phyloP scores from a whole-genome alignment of 257 asterid species.

The Fraxinus americana region DNA sequence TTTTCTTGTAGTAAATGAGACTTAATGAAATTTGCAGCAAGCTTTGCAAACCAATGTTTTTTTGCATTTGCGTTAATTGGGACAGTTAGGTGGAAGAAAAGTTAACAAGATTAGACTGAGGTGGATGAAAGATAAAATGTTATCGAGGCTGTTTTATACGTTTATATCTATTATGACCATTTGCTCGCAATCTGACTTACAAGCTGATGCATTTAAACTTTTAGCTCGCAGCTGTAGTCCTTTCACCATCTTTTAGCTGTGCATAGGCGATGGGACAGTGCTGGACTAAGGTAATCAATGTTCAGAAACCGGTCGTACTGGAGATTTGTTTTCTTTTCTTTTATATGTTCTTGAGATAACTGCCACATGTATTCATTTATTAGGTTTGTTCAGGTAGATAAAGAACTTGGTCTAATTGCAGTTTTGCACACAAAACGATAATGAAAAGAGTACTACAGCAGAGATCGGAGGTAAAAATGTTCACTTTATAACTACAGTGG shows the following conservation, averaged over 20 bases:
- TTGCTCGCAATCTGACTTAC: not conserved
- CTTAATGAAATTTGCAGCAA: not conserved
- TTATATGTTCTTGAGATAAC: slow-evolving; percentile 1
- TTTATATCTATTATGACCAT: slow-evolving; percentile 3
- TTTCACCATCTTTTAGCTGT: slow-evolving; percentile 34
- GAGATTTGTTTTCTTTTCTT: not conserved
- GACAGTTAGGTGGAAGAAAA: not conserved
- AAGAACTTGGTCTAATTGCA: slow-evolving; percentile 19
- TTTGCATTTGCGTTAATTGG: not conserved
- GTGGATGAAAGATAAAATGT: not conserved
- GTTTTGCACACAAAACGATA: slow-evolving; percentile 26
- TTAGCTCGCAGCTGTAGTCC: slow-evolving; percentile 39
- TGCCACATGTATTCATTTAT: not conserved
- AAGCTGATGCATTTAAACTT: slow-evolving; percentile 17
- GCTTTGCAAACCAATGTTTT: not conserved
- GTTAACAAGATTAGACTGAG: not conserved
- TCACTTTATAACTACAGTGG: slow-evolving; percentile 50
- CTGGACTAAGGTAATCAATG: slow-evolving; percentile 53
- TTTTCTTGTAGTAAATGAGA: not conserved
- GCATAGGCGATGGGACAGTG: slow-evolving; percentile 59
- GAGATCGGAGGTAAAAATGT: slow-evolving; percentile 51
- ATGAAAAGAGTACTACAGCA: slow-evolving; percentile 22
- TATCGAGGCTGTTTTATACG: not conserved
- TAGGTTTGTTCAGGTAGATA: not conserved
- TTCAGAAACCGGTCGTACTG: not conserved